Percentiles rank a stretch among this genome's conserved stretches.
These are phyloP conservation scores for Oryza rufipogon DNA, from an alignment of 176 grass and related monocot species.

Conservation along the genomic window DNA sequence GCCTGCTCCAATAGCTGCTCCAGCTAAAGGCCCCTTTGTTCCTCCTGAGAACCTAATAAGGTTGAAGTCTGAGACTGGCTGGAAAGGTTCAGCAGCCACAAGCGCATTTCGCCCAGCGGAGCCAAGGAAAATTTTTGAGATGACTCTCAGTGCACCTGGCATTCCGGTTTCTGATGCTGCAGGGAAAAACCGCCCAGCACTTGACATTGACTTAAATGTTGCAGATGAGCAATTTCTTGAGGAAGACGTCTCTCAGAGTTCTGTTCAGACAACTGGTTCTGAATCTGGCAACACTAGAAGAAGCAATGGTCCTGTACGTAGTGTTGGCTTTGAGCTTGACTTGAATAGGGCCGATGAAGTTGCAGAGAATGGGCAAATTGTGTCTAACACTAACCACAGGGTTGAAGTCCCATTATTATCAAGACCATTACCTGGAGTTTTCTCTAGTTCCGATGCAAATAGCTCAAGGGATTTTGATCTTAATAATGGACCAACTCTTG, in stretches of 20 bases:
- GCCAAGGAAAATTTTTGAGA: constrained; percentile 65
- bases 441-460: constrained; percentile 51
- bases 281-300: constrained; percentile 63
- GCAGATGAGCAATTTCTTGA: constrained; percentile 74
- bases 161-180: constrained; percentile 36
- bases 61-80: constrained; percentile 65
- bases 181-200: constrained; percentile 53
- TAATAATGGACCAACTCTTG: constrained; percentile 68
- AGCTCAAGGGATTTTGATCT: constrained; percentile 69
- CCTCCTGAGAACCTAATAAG: constrained; percentile 73
- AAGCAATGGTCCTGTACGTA: constrained; percentile 42
- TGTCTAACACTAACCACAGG: constrained; percentile 43
- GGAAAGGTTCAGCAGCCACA: constrained; percentile 88
- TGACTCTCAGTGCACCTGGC: constrained; percentile 36
- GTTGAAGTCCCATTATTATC: constrained; percentile 53
- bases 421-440: constrained; percentile 46
- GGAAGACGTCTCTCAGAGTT: constrained; percentile 59
- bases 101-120: constrained; percentile 93
- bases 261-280: constrained; percentile 53
- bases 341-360: constrained; percentile 72
- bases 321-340: constrained; percentile 67
- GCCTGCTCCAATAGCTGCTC: constrained; percentile 54
- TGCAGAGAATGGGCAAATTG: constrained; percentile 55
- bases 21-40: constrained; percentile 85
- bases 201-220: constrained; percentile 83